phyloP scores from a whole-genome alignment of 306 rosid genomes.

The Prosopis cineraria region DNA sequence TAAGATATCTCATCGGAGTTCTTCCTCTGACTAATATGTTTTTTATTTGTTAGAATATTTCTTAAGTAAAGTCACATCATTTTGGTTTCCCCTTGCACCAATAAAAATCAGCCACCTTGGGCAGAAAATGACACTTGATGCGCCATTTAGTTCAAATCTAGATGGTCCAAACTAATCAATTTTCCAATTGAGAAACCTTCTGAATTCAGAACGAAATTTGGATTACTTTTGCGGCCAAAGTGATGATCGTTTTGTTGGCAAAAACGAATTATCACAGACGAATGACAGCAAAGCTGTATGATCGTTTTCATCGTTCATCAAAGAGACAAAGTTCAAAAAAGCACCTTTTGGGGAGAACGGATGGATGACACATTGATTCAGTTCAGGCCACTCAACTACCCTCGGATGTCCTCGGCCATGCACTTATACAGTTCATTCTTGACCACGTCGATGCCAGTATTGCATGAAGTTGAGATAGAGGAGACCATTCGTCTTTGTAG shows the following conservation, averaged over 20 bases:
- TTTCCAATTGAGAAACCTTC: neutral
- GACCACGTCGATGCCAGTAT: constrained; percentile 41
- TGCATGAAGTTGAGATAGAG: constrained; percentile 62
- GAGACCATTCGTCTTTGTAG: constrained; percentile 56
- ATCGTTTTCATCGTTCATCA: constrained; percentile 10
- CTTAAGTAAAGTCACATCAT: neutral
- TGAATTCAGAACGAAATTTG: too few relatives aligned
- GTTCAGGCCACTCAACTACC: constrained; percentile 44
- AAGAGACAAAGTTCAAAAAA: constrained; percentile 23
- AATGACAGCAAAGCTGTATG: constrained; percentile 22
- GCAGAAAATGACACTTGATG: constrained; percentile 23
- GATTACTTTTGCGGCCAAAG: too few relatives aligned
- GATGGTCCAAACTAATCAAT: neutral
- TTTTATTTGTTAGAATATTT: neutral
- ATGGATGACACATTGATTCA: neutral
- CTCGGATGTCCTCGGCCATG: constrained; percentile 58
- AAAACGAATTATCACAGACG: constrained; percentile 2
- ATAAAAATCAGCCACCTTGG: constrained; percentile 25
- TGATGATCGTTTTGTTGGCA: too few relatives aligned
- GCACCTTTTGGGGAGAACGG: neutral
- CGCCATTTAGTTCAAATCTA: neutral
- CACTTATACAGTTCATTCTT: constrained; percentile 46
- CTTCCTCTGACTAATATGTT: neutral
- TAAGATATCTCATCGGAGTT: neutral
- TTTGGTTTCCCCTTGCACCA: constrained; percentile 18